phyloP scores from a whole-genome alignment of 78 protist genomes.

The Guillardia theta region DNA sequence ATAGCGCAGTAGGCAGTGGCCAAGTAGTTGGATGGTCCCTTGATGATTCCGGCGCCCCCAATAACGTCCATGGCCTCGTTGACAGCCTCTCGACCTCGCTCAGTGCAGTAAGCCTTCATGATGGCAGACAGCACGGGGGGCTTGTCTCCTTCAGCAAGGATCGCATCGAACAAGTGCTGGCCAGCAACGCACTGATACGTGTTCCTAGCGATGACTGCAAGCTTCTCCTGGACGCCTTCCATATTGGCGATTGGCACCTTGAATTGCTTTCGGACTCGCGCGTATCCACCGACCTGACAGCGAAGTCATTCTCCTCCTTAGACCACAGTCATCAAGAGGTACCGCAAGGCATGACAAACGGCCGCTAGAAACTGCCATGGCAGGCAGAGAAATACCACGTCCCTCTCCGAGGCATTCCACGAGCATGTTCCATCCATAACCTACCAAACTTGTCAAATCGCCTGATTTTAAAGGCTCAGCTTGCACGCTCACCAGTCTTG shows the following conservation, averaged over 20 bases:
- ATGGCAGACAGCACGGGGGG: constrained; percentile 56
- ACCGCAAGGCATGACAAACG: neutral
- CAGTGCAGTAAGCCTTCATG: constrained; percentile 57
- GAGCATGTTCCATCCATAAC: constrained; percentile 63
- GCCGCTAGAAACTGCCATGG: neutral
- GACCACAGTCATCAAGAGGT: no score
- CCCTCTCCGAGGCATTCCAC: constrained; percentile 58
- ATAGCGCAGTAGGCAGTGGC: constrained; percentile 34
- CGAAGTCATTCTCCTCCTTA: neutral
- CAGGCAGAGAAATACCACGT: constrained; percentile 58
- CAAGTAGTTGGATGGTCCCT: constrained; percentile 35
- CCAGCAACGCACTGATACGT: constrained; percentile 39
- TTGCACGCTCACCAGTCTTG: no score
- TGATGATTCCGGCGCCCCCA: constrained; percentile 56
- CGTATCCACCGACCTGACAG: constrained; percentile 60
- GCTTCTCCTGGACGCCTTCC: constrained; percentile 63
- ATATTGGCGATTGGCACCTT: constrained; percentile 58
- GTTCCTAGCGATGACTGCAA: constrained; percentile 24
- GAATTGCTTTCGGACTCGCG: constrained; percentile 69
- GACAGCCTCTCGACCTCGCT: neutral
- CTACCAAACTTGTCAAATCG: no score
- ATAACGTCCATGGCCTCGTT: constrained; percentile 53
- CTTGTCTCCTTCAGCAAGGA: constrained; percentile 40
- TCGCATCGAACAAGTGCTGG: neutral
- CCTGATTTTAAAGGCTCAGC: no score